A percentile compares a stretch with the other conserved stretches of the same genome.
Conservation (phyloP, 2,329 filamentous ascomycete species). For the Calonectria hawksworthii region DNA sequence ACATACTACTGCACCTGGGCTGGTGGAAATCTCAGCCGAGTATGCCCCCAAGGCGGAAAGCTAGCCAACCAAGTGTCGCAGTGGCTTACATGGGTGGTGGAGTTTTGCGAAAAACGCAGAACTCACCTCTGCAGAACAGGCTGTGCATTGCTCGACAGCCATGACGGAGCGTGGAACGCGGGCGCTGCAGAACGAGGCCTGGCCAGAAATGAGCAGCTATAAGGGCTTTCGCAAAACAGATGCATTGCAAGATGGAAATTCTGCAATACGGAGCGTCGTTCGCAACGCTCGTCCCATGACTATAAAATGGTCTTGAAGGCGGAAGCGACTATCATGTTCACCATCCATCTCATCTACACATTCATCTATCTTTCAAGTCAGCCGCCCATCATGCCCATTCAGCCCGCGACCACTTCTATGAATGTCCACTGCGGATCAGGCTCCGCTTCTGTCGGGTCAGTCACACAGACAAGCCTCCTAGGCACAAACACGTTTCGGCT, state of each 20-base stretch:
- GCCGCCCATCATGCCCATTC: slow-evolving; percentile 15
- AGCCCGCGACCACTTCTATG: slow-evolving; percentile 22
- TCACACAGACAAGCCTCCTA: background rate
- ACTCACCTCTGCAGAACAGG: slow-evolving; percentile 8
- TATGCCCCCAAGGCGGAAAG: background rate
- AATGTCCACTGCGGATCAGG: slow-evolving; percentile 15
- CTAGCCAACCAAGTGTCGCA: background rate
- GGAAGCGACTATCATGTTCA: background rate
- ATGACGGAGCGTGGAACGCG: background rate
- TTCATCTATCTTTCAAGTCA: background rate
- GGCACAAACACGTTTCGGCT: background rate
- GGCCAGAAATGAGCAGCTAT: background rate
- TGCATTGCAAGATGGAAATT: background rate
- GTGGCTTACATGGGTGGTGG: background rate
- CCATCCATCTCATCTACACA: background rate
- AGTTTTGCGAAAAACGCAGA: slow-evolving; percentile 28
- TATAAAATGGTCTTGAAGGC: background rate
- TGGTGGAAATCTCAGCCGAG: background rate
- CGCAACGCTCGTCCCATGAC: background rate
- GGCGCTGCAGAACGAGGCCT: background rate
- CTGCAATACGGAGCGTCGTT: background rate
- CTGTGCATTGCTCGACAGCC: slow-evolving; percentile 1
- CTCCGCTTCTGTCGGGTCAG: slow-evolving; percentile 24
- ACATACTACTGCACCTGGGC: background rate
- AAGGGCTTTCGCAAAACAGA: background rate